Evolutionary conservation across 371 early-diverging fungal species (phyloP), one percentile per base, ranked within the genome.

Genomic region (Capniomyces stellatus): DNA sequence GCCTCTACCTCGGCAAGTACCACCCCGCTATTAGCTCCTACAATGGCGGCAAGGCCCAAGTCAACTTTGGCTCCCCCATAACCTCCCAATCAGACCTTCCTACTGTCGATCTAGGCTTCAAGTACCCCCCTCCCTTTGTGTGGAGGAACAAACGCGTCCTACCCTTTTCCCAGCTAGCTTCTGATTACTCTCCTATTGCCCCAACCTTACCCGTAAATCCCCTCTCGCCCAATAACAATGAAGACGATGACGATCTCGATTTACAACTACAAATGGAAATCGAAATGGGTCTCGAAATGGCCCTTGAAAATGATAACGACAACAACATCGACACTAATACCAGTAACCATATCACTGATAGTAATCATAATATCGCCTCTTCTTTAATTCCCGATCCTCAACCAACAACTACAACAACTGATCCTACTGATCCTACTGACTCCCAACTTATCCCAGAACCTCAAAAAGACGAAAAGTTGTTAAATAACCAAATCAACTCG

Each of bases 11-110:
- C 12, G 83, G 82, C 41, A 83, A 80, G 58, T 83, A 82, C 67
- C 68, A 83, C 46, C 77, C 83, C 18, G 79, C 83, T 0, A 63
- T 83, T 6, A 76, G 81, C 23, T 64, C 67, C 4, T 83, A 76
- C 50, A 69, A 63, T 56, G 75, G 73, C 29, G 80, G 72, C 24
- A 66, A 62, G 39, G 67, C 71, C n/a, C 66, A 62, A 39, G 60
- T 76, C 51, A 83, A 83, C 52, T 68, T 83, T 54, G 83, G 83
- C 0, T 78, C 81, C 0, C 35, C 35, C 15, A 15, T 35, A 35
- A 35, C 6, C 15, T 35, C 15, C 10, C 10, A 35, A 10, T 35
- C 35, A 15, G 35, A 35, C 15, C 15, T 35, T 6, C 10, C 6
- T 35, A n/a, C n/a, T n/a, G 6, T 35, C 10, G 35, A 35, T 35